Percentiles rank a stretch among this genome's conserved stretches.
Conservation (phyloP, 495 filamentous ascomycete genomes). For the Neurospora sp. region DNA sequence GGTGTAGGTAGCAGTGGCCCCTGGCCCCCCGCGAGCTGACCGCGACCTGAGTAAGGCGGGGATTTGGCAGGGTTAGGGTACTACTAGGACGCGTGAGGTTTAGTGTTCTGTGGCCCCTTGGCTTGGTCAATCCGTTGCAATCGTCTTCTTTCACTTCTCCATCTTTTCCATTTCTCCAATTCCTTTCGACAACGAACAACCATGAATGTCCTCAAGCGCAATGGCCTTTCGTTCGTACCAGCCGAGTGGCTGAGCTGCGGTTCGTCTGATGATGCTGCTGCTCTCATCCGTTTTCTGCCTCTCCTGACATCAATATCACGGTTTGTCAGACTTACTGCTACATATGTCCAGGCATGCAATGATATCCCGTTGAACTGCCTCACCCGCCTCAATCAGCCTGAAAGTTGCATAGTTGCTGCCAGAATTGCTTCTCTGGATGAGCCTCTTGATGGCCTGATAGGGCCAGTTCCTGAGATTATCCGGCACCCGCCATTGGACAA, state of each 20-base stretch:
- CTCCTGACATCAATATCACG: neutral
- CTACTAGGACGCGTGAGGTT: neutral
- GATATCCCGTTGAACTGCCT: neutral
- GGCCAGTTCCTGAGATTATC: neutral
- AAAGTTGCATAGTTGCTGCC: neutral
- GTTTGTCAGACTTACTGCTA: neutral
- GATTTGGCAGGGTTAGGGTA: neutral
- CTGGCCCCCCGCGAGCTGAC: neutral
- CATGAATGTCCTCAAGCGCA: neutral
- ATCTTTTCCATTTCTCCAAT: neutral
- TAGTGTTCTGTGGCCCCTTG: neutral
- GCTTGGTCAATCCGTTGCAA: neutral
- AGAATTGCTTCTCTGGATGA: neutral
- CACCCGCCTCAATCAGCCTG: neutral
- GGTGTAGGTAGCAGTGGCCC: neutral
- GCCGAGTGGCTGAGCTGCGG: neutral
- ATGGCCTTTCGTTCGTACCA: neutral
- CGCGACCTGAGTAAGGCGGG: neutral
- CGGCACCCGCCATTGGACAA: slow-evolving; percentile 6
- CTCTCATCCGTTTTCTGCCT: neutral
- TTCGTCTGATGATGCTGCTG: neutral
- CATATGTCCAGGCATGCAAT: neutral
- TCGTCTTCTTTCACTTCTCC: neutral
- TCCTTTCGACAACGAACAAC: neutral
- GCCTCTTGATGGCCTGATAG: neutral